phyloP scores from a whole-genome alignment of 805 yeast genomes.

The Candida ponderosae region DNA sequence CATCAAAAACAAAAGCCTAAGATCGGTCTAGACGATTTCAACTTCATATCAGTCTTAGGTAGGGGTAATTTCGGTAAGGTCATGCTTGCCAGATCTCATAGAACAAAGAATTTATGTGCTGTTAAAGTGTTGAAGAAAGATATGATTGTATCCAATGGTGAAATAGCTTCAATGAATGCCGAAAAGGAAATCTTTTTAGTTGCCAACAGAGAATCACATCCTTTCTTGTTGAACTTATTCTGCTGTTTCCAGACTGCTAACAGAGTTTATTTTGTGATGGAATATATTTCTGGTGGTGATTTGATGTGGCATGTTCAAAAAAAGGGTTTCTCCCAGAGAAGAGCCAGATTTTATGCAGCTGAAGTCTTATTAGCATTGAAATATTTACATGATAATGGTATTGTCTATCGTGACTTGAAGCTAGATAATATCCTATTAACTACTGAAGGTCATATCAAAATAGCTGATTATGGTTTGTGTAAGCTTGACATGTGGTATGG shows the following conservation, averaged over 20 bases:
- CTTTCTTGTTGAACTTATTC: slow-evolving; percentile 82
- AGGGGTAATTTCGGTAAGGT: slow-evolving; percentile 99
- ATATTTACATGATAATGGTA: slow-evolving; percentile 92
- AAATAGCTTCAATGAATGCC: slow-evolving; percentile 88
- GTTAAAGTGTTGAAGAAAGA: slow-evolving; percentile 95
- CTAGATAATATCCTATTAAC: slow-evolving; percentile 89
- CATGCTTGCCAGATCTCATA: slow-evolving; percentile 91
- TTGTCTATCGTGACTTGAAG: slow-evolving; percentile 92
- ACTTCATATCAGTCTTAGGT: slow-evolving; percentile 89
- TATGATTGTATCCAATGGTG: slow-evolving; percentile 90
- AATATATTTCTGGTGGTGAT: slow-evolving; percentile 96
- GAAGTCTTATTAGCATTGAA: slow-evolving; percentile 88
- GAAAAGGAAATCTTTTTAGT: slow-evolving; percentile 85
- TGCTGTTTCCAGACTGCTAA: slow-evolving; percentile 98
- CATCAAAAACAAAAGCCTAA: slow-evolving; percentile 39
- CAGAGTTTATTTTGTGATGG: slow-evolving; percentile 97
- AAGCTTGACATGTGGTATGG: slow-evolving; percentile 88
- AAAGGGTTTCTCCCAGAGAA: slow-evolving; percentile 74
- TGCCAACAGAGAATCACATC: slow-evolving; percentile 86
- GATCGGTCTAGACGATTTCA: slow-evolving; percentile 91
- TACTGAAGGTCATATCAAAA: slow-evolving; percentile 87
- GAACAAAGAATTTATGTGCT: slow-evolving; percentile 78
- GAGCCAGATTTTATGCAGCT: slow-evolving; percentile 97
- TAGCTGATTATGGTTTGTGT: slow-evolving; percentile 96
- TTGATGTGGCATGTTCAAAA: slow-evolving; percentile 99